Evolutionary conservation across 1,284 basidiomycete genomes (phyloP).

Genomic region (Ustilago bromivora): DNA sequence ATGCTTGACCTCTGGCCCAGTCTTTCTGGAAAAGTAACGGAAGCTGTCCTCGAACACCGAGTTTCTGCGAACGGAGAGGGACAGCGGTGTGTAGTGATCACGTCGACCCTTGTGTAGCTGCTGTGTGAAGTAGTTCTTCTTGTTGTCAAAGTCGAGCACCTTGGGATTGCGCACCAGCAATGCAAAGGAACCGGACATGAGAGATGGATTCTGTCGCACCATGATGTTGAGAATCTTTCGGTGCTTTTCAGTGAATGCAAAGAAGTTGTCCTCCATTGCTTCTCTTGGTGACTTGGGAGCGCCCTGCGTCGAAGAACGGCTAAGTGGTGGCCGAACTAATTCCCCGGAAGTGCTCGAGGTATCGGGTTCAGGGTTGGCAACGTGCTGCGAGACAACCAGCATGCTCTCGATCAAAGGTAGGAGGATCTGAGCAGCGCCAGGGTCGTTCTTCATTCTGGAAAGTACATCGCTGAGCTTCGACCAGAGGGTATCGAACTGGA

Average conservation of each 20-base stretch:
- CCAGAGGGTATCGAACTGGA: slow-evolving; percentile 66
- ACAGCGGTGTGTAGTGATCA: slow-evolving; percentile 85
- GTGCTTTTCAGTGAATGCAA: slow-evolving; percentile 93
- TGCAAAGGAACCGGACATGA: slow-evolving; percentile 98
- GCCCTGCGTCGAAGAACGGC: slow-evolving; percentile 37
- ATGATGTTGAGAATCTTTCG: slow-evolving; percentile 95
- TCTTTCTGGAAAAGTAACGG: slow-evolving; percentile 87
- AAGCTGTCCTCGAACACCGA: slow-evolving; percentile 98
- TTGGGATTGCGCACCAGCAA: slow-evolving; percentile 94
- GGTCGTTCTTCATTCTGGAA: slow-evolving; percentile 62
- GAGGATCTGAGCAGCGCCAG: slow-evolving; percentile 65
- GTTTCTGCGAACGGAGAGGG: slow-evolving; percentile 90
- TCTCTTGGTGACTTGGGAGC: slow-evolving; percentile 52
- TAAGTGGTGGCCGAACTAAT: slow-evolving; percentile 34
- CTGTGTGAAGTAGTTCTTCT: slow-evolving; percentile 97
- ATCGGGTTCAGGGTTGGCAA: slow-evolving; percentile 45
- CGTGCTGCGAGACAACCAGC: slow-evolving; percentile 98
- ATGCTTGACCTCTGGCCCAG: slow-evolving; percentile 96
- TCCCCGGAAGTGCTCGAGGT: slow-evolving; percentile 25
- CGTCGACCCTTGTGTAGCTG: slow-evolving; percentile 86
- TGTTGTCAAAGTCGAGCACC: slow-evolving; percentile 99
- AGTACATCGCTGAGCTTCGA: slow-evolving; percentile 63
- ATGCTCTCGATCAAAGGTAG: slow-evolving; percentile 72
- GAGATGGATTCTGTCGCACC: slow-evolving; percentile 95
- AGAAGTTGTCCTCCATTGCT: slow-evolving; percentile 82